These are phyloP conservation scores for Colletotrichum lindemuthianum DNA, from an alignment of 2,329 filamentous ascomycete genomes.

Conservation along the genomic window DNA sequence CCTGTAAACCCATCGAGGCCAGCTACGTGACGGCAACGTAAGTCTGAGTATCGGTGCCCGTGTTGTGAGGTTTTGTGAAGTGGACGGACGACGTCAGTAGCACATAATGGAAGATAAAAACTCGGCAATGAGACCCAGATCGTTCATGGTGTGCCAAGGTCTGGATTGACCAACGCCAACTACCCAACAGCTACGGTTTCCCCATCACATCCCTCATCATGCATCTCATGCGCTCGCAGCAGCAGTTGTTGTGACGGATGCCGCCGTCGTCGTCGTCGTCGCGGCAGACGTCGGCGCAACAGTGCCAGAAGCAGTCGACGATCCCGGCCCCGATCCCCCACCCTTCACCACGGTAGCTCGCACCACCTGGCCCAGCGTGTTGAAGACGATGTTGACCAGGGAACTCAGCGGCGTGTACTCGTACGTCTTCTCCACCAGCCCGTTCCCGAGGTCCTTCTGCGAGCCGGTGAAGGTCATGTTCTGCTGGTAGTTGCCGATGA, in stretches of 20 bases:
- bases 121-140: no score
- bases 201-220: no score
- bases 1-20: no score
- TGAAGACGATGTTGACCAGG: conserved; percentile 65
- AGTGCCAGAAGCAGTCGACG: conserved; percentile 26
- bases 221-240: conserved; percentile 10
- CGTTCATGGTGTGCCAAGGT: no score
- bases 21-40: no score
- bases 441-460: conserved; percentile 44
- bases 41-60: no score
- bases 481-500: conserved; percentile 66
- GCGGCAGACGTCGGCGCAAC: conserved; percentile 14
- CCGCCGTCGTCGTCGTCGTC: conserved; percentile 8
- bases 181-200: no score
- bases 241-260: conserved; percentile 12
- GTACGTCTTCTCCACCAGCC: conserved; percentile 61
- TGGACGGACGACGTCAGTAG: no score
- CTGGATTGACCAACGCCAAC: no score
- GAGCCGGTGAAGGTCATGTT: conserved; percentile 65
- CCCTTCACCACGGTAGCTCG: conserved; percentile 53
- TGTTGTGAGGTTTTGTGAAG: no score
- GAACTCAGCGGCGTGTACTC: conserved; percentile 59
- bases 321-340: conserved; percentile 9
- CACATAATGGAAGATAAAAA: no score
- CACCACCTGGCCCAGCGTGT: conserved; percentile 64